These are phyloP conservation scores for Pachysandra terminalis DNA, from an alignment of 164 flowering plant genomes.

Conservation along the genomic window DNA sequence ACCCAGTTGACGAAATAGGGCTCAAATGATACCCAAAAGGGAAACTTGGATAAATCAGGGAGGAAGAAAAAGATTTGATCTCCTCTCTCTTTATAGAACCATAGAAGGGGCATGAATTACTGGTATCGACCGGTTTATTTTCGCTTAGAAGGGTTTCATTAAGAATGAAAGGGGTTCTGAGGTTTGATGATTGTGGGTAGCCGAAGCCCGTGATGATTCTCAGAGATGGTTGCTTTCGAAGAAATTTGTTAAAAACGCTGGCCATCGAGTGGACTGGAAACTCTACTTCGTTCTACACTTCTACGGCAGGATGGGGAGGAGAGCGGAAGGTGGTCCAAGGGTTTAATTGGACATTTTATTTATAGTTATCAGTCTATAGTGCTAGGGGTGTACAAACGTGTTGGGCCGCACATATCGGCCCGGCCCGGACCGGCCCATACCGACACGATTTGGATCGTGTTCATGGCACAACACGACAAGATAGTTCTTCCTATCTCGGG, in stretches of 20 bases:
- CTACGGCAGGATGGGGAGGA: too few relatives aligned
- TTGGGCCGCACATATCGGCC: too few relatives aligned
- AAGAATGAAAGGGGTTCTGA: not conserved
- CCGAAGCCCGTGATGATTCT: slow-evolving; percentile 16
- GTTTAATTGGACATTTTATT: too few relatives aligned
- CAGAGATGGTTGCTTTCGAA: slow-evolving; percentile 11
- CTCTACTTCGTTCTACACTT: too few relatives aligned
- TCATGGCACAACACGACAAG: too few relatives aligned
- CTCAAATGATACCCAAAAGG: slow-evolving; percentile 30
- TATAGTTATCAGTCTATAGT: too few relatives aligned
- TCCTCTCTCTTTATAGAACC: slow-evolving; percentile 5
- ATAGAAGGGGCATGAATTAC: slow-evolving; percentile 7
- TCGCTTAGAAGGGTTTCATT: slow-evolving; percentile 7
- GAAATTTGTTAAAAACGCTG: slow-evolving; percentile 19
- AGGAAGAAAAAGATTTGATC: not conserved
- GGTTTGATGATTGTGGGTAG: not conserved
- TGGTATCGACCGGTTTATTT: slow-evolving; percentile 5
- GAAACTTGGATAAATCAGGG: slow-evolving; percentile 32
- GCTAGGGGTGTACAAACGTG: too few relatives aligned
- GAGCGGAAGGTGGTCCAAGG: too few relatives aligned
- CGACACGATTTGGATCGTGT: too few relatives aligned
- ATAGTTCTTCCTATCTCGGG: too few relatives aligned
- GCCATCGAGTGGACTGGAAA: too few relatives aligned
- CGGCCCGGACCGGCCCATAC: too few relatives aligned
- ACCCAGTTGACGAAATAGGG: slow-evolving; percentile 23